Base-by-base conservation (phyloP, 1,139 yeast genomes). In the Groenewaldozyma auringiensis region DNA sequence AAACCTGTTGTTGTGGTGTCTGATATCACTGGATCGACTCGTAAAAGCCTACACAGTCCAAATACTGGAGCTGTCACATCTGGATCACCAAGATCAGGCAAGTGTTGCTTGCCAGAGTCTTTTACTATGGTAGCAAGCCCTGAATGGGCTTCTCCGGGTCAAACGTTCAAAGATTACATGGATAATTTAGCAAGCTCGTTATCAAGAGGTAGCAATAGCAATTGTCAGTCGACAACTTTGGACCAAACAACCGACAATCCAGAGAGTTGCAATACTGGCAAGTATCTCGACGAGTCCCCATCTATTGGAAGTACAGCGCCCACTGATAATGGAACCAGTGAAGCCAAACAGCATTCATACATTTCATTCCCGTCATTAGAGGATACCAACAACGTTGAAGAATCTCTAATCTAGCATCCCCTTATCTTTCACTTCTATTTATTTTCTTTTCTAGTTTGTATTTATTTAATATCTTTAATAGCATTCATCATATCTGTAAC, bases 141-240 rank as follows among this genome's bases (percentile, higher is more conserved):
- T 1, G 59, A 56, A 40, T 55, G 58, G 58, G 57, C 58, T n/a
- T 36, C 57, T 16, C 56, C 57, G 9, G 53, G 45, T 25, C 42
- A 45, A 21, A 51, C 58, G 34, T 52, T 56, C 47, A 49, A 52
- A 39, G 39, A 50, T 2, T 56, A 55, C 40, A 37, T 55, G 44
- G 50, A 48, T 40, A 3, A 41, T 37, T 2, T 41, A 14, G 21
- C 32, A 37, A 37, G 20, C 32, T n/a, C 4, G 32, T 16, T 18
- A 13, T 37, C 51, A 49, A 27, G 13, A 27, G 31, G 8, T 13
- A 27, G 13, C 31, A 27, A 27, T 8, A 27, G 31, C 31, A 27
- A 27, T n/a, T n/a, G n/a, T n/a, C n/a, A n/a, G n/a, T n/a, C n/a
- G n/a, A n/a, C n/a, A n/a, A n/a, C n/a, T n/a, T n/a, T n/a, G n/a